Conservation (phyloP, 257 asterid genomes). For the Ligustrum vulgare region DNA sequence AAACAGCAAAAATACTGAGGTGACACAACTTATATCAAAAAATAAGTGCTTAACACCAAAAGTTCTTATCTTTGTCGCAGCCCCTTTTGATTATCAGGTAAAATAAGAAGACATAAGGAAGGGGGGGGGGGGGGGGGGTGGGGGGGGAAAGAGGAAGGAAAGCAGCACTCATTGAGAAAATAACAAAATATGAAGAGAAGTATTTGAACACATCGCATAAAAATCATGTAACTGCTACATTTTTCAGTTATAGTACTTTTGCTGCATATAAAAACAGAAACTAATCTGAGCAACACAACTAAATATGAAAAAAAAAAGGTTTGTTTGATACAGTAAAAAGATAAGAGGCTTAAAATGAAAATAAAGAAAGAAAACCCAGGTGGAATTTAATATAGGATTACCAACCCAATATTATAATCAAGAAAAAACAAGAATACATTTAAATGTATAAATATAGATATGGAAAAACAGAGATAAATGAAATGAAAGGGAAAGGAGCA, state of each 20-base stretch:
- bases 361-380: conserved; percentile 32
- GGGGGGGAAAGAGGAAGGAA: neutral
- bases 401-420: conserved; percentile 20
- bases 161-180: neutral
- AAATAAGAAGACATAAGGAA: neutral
- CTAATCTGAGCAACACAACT: neutral
- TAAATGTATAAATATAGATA: neutral
- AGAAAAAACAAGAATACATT: neutral
- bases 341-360: neutral
- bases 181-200: neutral
- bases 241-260: conserved; percentile 8
- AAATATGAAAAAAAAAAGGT: neutral
- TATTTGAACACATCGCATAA: neutral
- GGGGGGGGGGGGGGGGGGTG: too few species aligned
- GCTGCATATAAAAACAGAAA: conserved; percentile 8
- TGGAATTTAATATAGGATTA: conserved; percentile 19
- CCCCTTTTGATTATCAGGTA: conserved; percentile 11
- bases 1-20: conserved; percentile 8
- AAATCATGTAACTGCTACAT: conserved; percentile 3
- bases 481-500: conserved; percentile 11
- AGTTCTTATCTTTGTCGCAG: conserved; percentile 22
- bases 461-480: conserved; percentile 14
- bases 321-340: neutral
- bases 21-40: neutral
- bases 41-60: neutral